These are phyloP conservation scores for Diversispora epigaea DNA, from an alignment of 192 early-diverging fungal species.

Conservation along the genomic window DNA sequence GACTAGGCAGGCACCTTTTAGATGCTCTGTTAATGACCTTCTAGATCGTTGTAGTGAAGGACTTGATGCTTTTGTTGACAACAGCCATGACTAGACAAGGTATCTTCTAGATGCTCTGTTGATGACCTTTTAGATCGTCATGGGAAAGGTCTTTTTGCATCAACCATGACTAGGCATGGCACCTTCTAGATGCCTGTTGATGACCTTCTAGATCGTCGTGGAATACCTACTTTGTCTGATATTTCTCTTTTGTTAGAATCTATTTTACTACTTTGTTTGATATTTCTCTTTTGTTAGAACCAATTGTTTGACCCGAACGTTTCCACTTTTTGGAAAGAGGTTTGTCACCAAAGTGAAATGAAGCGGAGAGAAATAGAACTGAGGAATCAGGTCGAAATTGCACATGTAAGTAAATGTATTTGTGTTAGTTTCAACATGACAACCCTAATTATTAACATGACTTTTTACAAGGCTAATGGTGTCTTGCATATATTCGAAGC, in stretches of 20 bases:
- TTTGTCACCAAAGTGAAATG: too few relatives aligned
- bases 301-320: constrained; percentile 21
- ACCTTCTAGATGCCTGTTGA: too few relatives aligned
- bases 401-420: too few relatives aligned
- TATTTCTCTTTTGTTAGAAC: constrained; percentile 22
- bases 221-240: too few relatives aligned
- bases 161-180: too few relatives aligned
- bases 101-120: constrained; percentile 12
- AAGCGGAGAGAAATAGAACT: constrained; percentile 17
- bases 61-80: neutral
- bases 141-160: too few relatives aligned
- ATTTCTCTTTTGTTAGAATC: constrained; percentile 14
- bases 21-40: constrained; percentile 3
- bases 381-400: constrained; percentile 26
- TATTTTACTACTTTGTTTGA: neutral
- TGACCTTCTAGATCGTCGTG: too few relatives aligned
- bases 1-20: constrained; percentile 22
- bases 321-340: too few relatives aligned
- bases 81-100: constrained; percentile 12
- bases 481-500: neutral
- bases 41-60: constrained; percentile 26
- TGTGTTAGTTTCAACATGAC: constrained; percentile 10
- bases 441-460: constrained; percentile 6
- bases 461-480: constrained; percentile 8
- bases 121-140: constrained; percentile 23